Evolutionary conservation across 2,329 filamentous ascomycete genomes (phyloP).

Genomic region (Taxawa tesnikishii): DNA sequence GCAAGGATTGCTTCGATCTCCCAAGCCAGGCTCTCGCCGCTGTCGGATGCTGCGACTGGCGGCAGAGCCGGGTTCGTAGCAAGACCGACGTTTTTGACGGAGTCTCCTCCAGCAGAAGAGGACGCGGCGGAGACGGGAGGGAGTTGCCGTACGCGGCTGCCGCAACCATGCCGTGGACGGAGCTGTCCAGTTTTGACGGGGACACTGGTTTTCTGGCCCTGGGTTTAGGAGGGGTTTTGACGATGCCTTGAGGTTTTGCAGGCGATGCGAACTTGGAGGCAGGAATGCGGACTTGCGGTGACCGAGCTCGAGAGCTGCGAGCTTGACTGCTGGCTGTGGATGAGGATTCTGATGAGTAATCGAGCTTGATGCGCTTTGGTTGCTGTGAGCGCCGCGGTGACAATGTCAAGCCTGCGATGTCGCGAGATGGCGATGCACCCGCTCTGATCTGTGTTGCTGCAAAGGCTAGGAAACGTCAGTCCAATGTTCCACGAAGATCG

Average conservation of each 20-base stretch:
- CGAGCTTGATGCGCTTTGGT: not conserved
- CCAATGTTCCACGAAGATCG: not conserved
- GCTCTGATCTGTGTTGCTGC: not conserved
- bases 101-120: too few species aligned
- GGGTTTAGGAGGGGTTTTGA: not conserved
- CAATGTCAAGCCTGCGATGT: not conserved
- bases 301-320: not conserved
- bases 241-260: not conserved
- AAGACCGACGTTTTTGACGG: not conserved
- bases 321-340: not conserved
- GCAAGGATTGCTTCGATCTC: slow-evolving; percentile 17
- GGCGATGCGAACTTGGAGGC: not conserved
- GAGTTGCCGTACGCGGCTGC: not conserved
- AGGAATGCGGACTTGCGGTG: not conserved
- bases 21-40: slow-evolving; percentile 5
- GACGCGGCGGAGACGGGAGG: not conserved
- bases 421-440: not conserved
- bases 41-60: not conserved
- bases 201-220: too few species aligned
- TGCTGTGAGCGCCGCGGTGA: not conserved
- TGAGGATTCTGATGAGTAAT: not conserved
- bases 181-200: not conserved
- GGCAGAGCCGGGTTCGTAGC: not conserved
- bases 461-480: not conserved
- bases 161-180: not conserved